Conservation (phyloP, 31 red algal genomes). For the Odonthalia washingtoniensis region DNA sequence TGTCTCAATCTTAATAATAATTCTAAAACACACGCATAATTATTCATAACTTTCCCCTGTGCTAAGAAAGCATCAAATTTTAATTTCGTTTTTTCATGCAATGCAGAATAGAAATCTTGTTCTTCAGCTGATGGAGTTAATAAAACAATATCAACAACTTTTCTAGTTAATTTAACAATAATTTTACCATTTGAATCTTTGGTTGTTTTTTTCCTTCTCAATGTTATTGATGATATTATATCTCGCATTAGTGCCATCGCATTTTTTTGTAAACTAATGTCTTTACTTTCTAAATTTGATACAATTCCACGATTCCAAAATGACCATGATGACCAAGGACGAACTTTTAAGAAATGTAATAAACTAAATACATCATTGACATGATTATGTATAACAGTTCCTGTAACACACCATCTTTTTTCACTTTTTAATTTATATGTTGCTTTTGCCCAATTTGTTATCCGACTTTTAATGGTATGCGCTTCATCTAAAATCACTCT, state of each 20-base stretch:
- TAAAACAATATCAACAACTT: slow-evolving; percentile 55
- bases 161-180: slow-evolving; percentile 80
- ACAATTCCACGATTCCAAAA: slow-evolving; percentile 76
- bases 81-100: slow-evolving; percentile 62
- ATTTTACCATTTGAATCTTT: slow-evolving; percentile 57
- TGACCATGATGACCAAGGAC: slow-evolving; percentile 82
- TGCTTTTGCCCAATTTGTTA: slow-evolving; percentile 77
- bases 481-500: slow-evolving; percentile 97
- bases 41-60: slow-evolving; percentile 66
- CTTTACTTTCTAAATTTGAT: slow-evolving; percentile 50
- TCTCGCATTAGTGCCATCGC: slow-evolving; percentile 67
- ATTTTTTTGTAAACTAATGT: slow-evolving; percentile 19
- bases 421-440: slow-evolving; percentile 63
- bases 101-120: slow-evolving; percentile 84
- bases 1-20: slow-evolving; percentile 95
- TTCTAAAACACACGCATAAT: slow-evolving; percentile 87
- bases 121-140: slow-evolving; percentile 68
- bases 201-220: slow-evolving; percentile 80
- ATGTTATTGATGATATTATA: slow-evolving; percentile 83
- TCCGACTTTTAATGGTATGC: slow-evolving; percentile 88
- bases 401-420: slow-evolving; percentile 93
- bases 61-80: slow-evolving; percentile 82
- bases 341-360: slow-evolving; percentile 81
- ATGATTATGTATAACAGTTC: slow-evolving; percentile 94
- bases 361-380: slow-evolving; percentile 90